Evolutionary conservation across 768 basidiomycete species (phyloP).

Genomic region (Collybia nuda): DNA sequence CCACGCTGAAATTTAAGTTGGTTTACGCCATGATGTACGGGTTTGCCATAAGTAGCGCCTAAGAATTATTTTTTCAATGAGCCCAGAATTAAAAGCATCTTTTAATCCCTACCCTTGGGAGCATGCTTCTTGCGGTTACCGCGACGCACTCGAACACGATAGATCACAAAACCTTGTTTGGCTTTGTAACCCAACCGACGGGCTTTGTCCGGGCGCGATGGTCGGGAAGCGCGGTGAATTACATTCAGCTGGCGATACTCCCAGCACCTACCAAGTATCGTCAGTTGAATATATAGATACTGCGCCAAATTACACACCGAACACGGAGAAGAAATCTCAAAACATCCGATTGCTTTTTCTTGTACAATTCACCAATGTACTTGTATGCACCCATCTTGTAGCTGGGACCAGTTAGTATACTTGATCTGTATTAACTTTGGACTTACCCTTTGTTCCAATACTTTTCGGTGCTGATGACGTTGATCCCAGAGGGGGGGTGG

Average conservation of each 20-base stretch:
- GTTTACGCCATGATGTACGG: slow-evolving; percentile 99
- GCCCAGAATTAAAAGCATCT: neutral
- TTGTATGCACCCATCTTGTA: slow-evolving; percentile 91
- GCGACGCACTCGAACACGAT: slow-evolving; percentile 94
- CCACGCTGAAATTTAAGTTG: slow-evolving; percentile 98
- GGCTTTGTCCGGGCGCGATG: slow-evolving; percentile 98
- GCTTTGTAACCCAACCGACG: slow-evolving; percentile 99
- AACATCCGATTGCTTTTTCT: slow-evolving; percentile 97
- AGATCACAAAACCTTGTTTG: slow-evolving; percentile 99
- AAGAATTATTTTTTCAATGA: neutral
- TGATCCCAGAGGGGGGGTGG: slow-evolving; percentile 35
- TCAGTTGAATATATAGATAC: neutral
- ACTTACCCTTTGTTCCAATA: slow-evolving; percentile 21
- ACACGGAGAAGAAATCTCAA: slow-evolving; percentile 98
- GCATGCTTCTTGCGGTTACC: slow-evolving; percentile 99
- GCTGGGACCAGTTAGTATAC: slow-evolving; percentile 22
- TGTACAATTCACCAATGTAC: slow-evolving; percentile 96
- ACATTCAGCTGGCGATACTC: slow-evolving; percentile 98
- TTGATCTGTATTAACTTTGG: neutral
- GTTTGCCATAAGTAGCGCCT: slow-evolving; percentile 99
- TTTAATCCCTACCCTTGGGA: slow-evolving; percentile 73
- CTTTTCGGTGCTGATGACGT: slow-evolving; percentile 40
- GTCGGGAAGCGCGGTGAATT: slow-evolving; percentile 96
- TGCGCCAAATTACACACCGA: slow-evolving; percentile 45
- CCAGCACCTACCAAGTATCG: slow-evolving; percentile 70